A percentile compares a stretch with the other conserved stretches of the same genome.
Conservation (phyloP, 345 rosid genomes). For the Citrus unshiu region DNA sequence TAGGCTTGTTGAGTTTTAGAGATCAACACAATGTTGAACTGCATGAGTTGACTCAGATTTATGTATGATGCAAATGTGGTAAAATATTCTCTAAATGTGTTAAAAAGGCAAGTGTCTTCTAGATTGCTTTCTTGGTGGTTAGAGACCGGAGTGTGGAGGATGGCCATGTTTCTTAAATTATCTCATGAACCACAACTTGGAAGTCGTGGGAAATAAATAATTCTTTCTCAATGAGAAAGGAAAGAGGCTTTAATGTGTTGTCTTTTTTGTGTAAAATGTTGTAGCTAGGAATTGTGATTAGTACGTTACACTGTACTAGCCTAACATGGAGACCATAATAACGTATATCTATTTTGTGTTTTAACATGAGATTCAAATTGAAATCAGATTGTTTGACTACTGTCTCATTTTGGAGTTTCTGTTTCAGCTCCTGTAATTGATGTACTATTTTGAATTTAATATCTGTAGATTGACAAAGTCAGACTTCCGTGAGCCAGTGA, state of each 20-base stretch:
- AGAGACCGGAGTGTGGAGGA: not conserved
- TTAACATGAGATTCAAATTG: not conserved
- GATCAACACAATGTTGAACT: not conserved
- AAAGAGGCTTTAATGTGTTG: not conserved
- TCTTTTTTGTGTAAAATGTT: not conserved
- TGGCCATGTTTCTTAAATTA: not conserved
- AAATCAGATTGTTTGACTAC: not conserved
- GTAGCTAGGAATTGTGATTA: not conserved
- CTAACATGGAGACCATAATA: not conserved
- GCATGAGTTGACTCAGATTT: not conserved
- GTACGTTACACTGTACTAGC: not conserved
- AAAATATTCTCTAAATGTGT: not conserved
- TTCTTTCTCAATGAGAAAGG: not conserved
- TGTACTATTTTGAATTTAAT: not conserved
- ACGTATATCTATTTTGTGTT: not conserved
- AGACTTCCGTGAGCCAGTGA: constrained; percentile 96
- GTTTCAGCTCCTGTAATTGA: not conserved
- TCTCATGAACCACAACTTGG: not conserved
- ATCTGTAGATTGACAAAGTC: constrained; percentile 79
- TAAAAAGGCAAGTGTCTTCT: not conserved
- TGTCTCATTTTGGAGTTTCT: not conserved
- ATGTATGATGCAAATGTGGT: not conserved
- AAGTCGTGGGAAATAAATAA: not conserved
- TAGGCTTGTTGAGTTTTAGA: not conserved
- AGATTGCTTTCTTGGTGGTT: not conserved